Percentiles rank a stretch among this genome's conserved stretches.
These are phyloP conservation scores for Trichaptum fuscoviolaceum DNA, from an alignment of 768 basidiomycete species.

Conservation along the genomic window DNA sequence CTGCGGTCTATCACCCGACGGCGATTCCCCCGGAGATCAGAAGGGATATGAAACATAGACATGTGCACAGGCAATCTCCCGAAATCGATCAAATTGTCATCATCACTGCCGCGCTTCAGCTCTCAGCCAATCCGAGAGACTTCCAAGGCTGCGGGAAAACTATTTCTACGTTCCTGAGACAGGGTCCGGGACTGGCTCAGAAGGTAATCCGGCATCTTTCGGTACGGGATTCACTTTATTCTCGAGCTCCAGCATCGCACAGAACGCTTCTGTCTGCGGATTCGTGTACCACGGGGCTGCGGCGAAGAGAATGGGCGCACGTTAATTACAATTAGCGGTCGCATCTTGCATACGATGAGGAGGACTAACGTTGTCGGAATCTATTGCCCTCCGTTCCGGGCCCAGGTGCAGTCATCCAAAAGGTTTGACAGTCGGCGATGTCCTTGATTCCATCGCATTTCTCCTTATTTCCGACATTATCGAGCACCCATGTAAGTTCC, in stretches of 20 bases:
- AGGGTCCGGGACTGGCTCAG: neutral
- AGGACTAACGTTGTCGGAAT: constrained; percentile 32
- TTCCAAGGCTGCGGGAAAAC: neutral
- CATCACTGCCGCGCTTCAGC: neutral
- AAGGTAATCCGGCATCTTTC: neutral
- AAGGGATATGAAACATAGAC: neutral
- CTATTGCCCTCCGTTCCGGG: constrained; percentile 36
- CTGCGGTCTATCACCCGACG: neutral
- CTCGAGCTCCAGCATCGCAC: constrained; percentile 68
- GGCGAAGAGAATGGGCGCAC: constrained; percentile 7
- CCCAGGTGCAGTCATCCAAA: constrained; percentile 61
- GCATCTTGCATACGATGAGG: constrained; percentile 4
- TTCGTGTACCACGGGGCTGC: constrained; percentile 77
- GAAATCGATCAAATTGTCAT: neutral
- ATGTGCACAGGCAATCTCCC: neutral
- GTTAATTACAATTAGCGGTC: constrained; percentile 14
- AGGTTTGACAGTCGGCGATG: constrained; percentile 58
- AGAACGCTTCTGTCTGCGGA: constrained; percentile 86
- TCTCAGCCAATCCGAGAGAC: neutral
- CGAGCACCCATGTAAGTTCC: constrained; percentile 63
- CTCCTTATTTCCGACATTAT: constrained; percentile 39
- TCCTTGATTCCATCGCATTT: constrained; percentile 23
- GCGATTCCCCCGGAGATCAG: neutral
- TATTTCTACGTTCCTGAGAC: neutral
- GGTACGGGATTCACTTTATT: constrained; percentile 53